Evolutionary conservation across 2,329 filamentous ascomycete species (phyloP).

Genomic region (Phyllosticta citrichinensis): DNA sequence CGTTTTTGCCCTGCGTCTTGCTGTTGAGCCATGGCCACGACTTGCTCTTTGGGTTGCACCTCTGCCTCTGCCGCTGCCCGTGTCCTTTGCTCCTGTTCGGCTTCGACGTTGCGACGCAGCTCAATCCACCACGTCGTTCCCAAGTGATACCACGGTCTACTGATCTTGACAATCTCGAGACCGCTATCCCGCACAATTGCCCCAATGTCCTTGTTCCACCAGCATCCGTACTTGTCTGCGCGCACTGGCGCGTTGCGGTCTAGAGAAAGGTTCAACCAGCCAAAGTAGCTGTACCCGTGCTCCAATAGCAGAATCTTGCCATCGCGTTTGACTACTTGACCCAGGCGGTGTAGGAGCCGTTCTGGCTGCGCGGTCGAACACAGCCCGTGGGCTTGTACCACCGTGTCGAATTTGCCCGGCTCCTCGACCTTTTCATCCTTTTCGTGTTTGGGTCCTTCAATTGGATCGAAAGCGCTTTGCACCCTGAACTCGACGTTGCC

Average conservation of each 20-base stretch:
- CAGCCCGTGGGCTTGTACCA: constrained; percentile 43
- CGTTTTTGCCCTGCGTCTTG: background rate
- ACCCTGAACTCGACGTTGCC: constrained; percentile 29
- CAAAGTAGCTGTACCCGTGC: constrained; percentile 38
- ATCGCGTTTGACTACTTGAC: constrained; percentile 32
- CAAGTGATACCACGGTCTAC: constrained; percentile 32
- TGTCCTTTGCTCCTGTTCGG: constrained; percentile 1
- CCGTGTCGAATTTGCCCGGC: constrained; percentile 32
- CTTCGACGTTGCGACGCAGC: constrained; percentile 17
- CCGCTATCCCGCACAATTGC: constrained; percentile 38
- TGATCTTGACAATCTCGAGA: constrained; percentile 36
- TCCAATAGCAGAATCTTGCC: constrained; percentile 39
- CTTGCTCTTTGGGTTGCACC: background rate
- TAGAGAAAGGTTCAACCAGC: constrained; percentile 39
- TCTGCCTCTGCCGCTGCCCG: background rate
- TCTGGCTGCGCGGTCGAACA: constrained; percentile 39
- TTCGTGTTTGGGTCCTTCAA: constrained; percentile 30
- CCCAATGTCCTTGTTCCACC: constrained; percentile 44
- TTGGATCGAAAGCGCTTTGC: constrained; percentile 33
- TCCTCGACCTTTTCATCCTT: background rate
- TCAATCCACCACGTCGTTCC: constrained; percentile 42
- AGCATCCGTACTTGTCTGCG: constrained; percentile 40
- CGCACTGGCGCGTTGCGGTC: constrained; percentile 38
- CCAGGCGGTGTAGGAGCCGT: constrained; percentile 35
- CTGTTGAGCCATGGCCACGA: background rate